Percentiles rank a stretch among this genome's conserved stretches.
Conservation (phyloP, 495 filamentous ascomycete species). For the Talaromyces adpressus region DNA sequence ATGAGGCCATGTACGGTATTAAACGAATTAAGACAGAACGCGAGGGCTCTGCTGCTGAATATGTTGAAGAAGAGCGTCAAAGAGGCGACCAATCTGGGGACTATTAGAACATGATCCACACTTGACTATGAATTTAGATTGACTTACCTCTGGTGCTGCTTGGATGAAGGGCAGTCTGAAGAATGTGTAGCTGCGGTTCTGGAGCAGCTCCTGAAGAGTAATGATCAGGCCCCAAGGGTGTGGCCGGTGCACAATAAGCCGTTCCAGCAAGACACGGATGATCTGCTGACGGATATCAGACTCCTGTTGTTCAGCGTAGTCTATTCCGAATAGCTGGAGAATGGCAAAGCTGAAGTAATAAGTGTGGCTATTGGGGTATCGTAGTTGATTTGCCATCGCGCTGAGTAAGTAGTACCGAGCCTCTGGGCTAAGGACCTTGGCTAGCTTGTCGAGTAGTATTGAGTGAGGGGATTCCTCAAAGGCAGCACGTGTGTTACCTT, state of each 20-base stretch:
- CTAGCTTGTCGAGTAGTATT: slow-evolving; percentile 65
- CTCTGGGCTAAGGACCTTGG: slow-evolving; percentile 65
- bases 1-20: slow-evolving; percentile 9
- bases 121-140: neutral
- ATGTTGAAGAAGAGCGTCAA: slow-evolving; percentile 43
- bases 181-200: slow-evolving; percentile 82
- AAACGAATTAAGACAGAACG: slow-evolving; percentile 18
- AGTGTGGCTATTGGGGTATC: slow-evolving; percentile 82
- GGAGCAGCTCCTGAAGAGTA: slow-evolving; percentile 81
- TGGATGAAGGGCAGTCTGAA: slow-evolving; percentile 92
- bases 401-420: slow-evolving; percentile 76
- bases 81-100: slow-evolving; percentile 39
- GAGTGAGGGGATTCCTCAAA: slow-evolving; percentile 72
- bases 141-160: slow-evolving; percentile 69
- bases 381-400: slow-evolving; percentile 85
- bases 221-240: slow-evolving; percentile 96
- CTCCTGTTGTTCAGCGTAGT: slow-evolving; percentile 69
- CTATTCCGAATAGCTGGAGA: slow-evolving; percentile 76
- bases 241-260: slow-evolving; percentile 81
- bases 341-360: slow-evolving; percentile 89
- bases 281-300: slow-evolving; percentile 84
- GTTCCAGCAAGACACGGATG: slow-evolving; percentile 77
- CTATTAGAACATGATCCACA: neutral
- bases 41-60: slow-evolving; percentile 46
- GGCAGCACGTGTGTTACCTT: slow-evolving; percentile 48